A percentile compares a stretch with the other conserved stretches of the same genome.
Conservation (phyloP, 306 rosid species). For the Lotus japonicus region DNA sequence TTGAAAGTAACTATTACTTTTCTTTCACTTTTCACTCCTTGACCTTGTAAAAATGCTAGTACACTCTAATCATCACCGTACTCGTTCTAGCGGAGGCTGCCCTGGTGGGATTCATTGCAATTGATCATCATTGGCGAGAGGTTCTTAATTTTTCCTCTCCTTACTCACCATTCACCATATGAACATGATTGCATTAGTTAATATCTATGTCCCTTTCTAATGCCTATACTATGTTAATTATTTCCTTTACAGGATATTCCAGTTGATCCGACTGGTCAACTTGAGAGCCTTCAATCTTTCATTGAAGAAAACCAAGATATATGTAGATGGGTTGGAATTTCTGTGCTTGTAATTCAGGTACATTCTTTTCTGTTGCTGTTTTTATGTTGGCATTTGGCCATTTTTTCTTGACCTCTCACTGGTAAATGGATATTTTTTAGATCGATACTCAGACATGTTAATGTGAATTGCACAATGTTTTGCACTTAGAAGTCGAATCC, state of each 20-base stretch:
- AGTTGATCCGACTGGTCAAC: slow-evolving; percentile 74
- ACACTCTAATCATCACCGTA: slow-evolving; percentile 47
- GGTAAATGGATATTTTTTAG: neutral
- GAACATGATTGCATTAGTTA: neutral
- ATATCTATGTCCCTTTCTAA: slow-evolving; percentile 8
- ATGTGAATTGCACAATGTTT: neutral
- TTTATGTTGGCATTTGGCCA: neutral
- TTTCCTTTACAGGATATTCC: slow-evolving; percentile 74
- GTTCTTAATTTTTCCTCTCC: slow-evolving; percentile 18
- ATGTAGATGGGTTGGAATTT: slow-evolving; percentile 74
- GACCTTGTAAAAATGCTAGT: slow-evolving; percentile 51
- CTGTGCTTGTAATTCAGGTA: slow-evolving; percentile 72
- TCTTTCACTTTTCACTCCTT: slow-evolving; percentile 27
- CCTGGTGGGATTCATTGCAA: slow-evolving; percentile 69
- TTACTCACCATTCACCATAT: neutral
- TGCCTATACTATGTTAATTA: slow-evolving; percentile 3
- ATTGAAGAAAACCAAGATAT: slow-evolving; percentile 60
- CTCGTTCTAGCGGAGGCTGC: slow-evolving; percentile 60
- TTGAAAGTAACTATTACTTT: neutral
- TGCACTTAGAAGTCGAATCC: neutral
- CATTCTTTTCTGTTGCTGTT: slow-evolving; percentile 8
- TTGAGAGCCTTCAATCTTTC: slow-evolving; percentile 55
- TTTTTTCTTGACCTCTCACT: slow-evolving; percentile 3
- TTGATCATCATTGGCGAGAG: slow-evolving; percentile 82
- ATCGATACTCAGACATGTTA: neutral